Conservation (phyloP, 495 filamentous ascomycete species). For the Neohortaea acidophila region DNA sequence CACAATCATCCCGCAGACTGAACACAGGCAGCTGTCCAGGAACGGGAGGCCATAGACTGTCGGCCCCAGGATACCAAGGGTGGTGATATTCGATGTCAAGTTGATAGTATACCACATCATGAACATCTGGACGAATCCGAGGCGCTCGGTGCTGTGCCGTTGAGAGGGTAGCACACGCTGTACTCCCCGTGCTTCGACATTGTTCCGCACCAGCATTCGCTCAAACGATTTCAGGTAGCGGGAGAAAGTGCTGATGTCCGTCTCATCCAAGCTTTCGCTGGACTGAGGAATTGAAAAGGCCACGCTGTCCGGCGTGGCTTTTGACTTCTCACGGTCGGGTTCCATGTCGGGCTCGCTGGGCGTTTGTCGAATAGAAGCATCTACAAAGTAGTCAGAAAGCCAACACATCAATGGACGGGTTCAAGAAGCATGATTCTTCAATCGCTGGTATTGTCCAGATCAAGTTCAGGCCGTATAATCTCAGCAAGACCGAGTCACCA, state of each 20-base stretch:
- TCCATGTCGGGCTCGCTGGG: too few species aligned
- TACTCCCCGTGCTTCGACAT: conserved; percentile 54
- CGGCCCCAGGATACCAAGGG: conserved; percentile 57
- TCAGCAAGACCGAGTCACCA: conserved; percentile 42
- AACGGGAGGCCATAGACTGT: conserved; percentile 55
- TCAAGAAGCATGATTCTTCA: conserved; percentile 66
- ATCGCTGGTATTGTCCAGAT: conserved; percentile 99
- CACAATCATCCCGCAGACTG: conserved; percentile 42
- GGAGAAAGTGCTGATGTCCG: too few species aligned
- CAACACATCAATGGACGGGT: too few species aligned
- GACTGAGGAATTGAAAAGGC: too few species aligned
- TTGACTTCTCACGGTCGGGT: too few species aligned
- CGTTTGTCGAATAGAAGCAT: too few species aligned
- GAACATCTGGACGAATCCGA: conserved; percentile 51
- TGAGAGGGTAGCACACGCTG: conserved; percentile 46
- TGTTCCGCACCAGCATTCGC: conserved; percentile 23
- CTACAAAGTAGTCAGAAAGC: too few species aligned
- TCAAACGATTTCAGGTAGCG: conserved; percentile 23
- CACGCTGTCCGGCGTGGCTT: too few species aligned
- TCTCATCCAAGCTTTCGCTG: too few species aligned
- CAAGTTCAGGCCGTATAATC: conserved; percentile 94
- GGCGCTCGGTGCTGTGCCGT: conserved; percentile 41
- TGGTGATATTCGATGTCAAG: conserved; percentile 60
- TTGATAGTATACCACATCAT: conserved; percentile 66
- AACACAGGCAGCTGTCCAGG: conserved; percentile 47